Evolutionary conservation across 2,329 filamentous ascomycete genomes (phyloP).

Genomic region (Lomentospora prolificans): DNA sequence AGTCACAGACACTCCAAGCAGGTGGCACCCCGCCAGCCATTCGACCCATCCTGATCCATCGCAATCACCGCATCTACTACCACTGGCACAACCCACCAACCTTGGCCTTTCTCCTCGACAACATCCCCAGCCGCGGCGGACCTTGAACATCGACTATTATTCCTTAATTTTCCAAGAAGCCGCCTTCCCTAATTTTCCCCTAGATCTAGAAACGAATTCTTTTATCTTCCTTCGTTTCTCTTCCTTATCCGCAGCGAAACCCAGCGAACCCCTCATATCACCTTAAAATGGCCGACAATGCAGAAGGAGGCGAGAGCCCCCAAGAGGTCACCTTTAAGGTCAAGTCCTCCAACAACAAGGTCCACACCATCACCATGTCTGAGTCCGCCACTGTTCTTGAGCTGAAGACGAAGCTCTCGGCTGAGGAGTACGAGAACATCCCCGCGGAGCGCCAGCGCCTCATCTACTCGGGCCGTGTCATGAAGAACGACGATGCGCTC

Average conservation of each 20-base stretch:
- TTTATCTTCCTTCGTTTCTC: neutral
- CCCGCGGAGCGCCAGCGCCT: slow-evolving; percentile 82
- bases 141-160: too few relatives aligned
- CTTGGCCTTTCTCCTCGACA: too few relatives aligned
- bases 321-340: slow-evolving; percentile 85
- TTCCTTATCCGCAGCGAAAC: neutral
- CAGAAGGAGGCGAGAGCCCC: slow-evolving; percentile 50
- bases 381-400: slow-evolving; percentile 69
- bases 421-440: slow-evolving; percentile 74
- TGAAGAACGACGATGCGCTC: slow-evolving; percentile 88
- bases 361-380: slow-evolving; percentile 72
- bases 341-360: slow-evolving; percentile 88
- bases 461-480: slow-evolving; percentile 93
- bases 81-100: too few relatives aligned
- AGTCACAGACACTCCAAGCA: too few relatives aligned
- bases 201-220: too few relatives aligned
- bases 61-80: too few relatives aligned
- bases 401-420: slow-evolving; percentile 80
- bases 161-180: too few relatives aligned
- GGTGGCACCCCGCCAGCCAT: too few relatives aligned
- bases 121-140: too few relatives aligned
- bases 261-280: neutral
- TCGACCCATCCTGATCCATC: too few relatives aligned
- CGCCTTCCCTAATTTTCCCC: too few relatives aligned
- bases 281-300: slow-evolving; percentile 36